Evolutionary conservation across 805 yeast species (phyloP), one percentile per base, ranked within the genome.

Genomic region (Phaffomyces opuntiae): DNA sequence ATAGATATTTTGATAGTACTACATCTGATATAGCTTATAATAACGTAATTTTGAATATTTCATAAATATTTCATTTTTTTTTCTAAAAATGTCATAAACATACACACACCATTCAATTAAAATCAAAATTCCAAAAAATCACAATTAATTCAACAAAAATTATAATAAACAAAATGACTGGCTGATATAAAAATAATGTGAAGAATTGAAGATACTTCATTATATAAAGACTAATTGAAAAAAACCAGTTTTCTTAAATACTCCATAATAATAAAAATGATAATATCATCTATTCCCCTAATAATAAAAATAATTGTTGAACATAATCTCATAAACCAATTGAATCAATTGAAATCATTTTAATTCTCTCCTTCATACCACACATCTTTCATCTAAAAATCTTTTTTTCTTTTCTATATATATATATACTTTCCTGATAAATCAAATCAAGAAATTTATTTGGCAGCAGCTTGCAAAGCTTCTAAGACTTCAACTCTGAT

Each of bases 401-500:
- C 31, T 16, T 24, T 21, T 34, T 38, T 29, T 5, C 37, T 40
- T 36, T 29, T 29, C 31, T 29, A 29, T 29, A 29, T 29, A 29
- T n/a, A n/a, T n/a, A 27, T 27, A 29, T 29, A 29, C 13, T 29
- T 16, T 16, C 16, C 36, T 17, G 7, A 9, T 11, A 16, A 32
- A 8, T 16, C 21, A 24, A 42, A 42, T 38, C 31, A 38, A 35
- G 27, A n/a, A 33, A 24, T 24, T 63, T 78, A 82, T 71, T 83
- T 82, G 59, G 87, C 88, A 67, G 83, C 81, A 59, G 83, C 78
- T 68, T 86, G 84, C 66, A 91, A 77, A 60, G 96, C 93, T 80
- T 91, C 96, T 66, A 93, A 81, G 47, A 93, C 96, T 74, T 93
- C 97, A 64, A 91, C 76, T 77, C 91, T 93, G 65, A 93, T 87